Conservation (phyloP, 2,329 filamentous ascomycete genomes). For the Aspergillus carbonarius region DNA sequence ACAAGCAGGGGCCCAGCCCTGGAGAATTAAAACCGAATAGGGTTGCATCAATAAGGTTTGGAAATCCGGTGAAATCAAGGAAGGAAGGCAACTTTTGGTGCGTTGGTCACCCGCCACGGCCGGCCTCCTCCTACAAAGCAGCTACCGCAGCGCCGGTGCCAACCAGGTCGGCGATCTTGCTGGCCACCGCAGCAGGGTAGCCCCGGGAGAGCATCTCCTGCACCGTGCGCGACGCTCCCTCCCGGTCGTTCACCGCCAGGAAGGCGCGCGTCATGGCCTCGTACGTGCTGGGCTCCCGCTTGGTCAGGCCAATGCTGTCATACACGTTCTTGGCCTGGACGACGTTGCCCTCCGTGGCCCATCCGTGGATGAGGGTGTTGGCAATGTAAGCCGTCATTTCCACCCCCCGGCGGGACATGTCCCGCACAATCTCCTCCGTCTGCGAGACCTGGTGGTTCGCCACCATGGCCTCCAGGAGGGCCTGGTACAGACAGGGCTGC, state of each 20-base stretch:
- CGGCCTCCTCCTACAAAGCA: slow-evolving; percentile 22
- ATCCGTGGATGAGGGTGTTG: slow-evolving; percentile 96
- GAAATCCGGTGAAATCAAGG: slow-evolving; percentile 7
- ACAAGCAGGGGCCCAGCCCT: slow-evolving; percentile 38
- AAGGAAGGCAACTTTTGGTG: slow-evolving; percentile 15
- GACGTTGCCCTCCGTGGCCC: slow-evolving; percentile 82
- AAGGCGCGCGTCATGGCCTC: slow-evolving; percentile 97
- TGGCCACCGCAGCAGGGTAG: slow-evolving; percentile 87
- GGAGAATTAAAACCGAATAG: slow-evolving; percentile 24
- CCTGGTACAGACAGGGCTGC: slow-evolving; percentile 89
- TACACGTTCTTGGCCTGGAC: slow-evolving; percentile 77
- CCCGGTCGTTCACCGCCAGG: slow-evolving; percentile 77
- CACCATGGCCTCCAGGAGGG: slow-evolving; percentile 95
- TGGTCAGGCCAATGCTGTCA: slow-evolving; percentile 70
- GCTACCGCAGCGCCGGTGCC: slow-evolving; percentile 42
- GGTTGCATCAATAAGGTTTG: slow-evolving; percentile 8
- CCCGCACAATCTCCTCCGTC: slow-evolving; percentile 69
- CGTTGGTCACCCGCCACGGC: not conserved
- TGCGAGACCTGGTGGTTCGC: slow-evolving; percentile 83
- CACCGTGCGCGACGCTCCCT: slow-evolving; percentile 73
- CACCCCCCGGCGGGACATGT: slow-evolving; percentile 73
- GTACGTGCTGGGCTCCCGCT: slow-evolving; percentile 94
- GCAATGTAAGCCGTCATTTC: slow-evolving; percentile 96
- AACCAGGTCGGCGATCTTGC: slow-evolving; percentile 90
- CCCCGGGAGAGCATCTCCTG: slow-evolving; percentile 87